Base-by-base conservation (phyloP, 768 basidiomycete genomes). In the Tricholoma saponaceum region DNA sequence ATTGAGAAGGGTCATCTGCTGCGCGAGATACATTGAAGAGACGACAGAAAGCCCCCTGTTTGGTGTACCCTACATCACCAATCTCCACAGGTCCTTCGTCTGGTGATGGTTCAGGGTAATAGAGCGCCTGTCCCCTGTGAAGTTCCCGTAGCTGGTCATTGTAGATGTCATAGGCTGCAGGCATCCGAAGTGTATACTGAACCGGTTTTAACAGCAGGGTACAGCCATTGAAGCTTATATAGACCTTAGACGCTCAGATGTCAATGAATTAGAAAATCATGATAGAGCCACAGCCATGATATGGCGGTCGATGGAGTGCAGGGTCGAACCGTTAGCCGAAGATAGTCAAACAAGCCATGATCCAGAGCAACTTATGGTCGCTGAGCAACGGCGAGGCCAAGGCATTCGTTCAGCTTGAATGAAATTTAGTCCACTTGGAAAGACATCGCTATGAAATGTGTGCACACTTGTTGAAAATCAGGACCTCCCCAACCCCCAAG, bases 111-210 rank as follows among this genome's bases (percentile, higher is more conserved):
- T 62, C 61, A 14, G 61, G 61, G 33, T 58, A 60, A 54, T 62
- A 62, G 12, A 62, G 58, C 3, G 61, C 37, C 22, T 58, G 43
- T 12, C 58, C 58, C 12, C 56, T 35, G 41, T 51, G 58, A 6
- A 57, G 54, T 32, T 52, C 54, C 30, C 49, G 18, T 7, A 60
- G 56, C 28, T 62, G 58, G 13, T 60, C 58, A 3, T 44, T 22
- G 39, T 59, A 62, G 13, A 62, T 43, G n/a, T 62, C 59, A 25
- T 59, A 46, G 14, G 61, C 61, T n/a, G 59, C 54, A 12, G 56
- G 56, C 61, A 62, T 60, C 44, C 13, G 13, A 23, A 46, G 44
- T 23, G 44, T 23, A 13, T 8, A 5, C 13, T 2, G 23, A 25
- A 16, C 22, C 22, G n/a, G n/a, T n/a, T n/a, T n/a, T n/a, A 16